Percentiles rank a stretch among this genome's conserved stretches.
Conservation (phyloP, 345 rosid genomes). For the Atalantia buxifolia region DNA sequence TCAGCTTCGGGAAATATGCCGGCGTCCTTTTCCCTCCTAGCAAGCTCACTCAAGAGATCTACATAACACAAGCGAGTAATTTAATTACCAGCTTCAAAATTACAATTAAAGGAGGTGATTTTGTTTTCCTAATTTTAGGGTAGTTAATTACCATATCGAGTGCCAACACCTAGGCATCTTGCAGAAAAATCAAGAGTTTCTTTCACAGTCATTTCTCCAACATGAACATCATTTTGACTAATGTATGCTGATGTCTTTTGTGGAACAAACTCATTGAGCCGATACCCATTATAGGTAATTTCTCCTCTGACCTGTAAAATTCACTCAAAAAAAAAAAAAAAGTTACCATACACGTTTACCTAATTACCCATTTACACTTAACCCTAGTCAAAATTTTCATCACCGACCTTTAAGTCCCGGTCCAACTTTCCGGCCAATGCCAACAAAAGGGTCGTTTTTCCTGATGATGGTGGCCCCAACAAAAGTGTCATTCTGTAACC, state of each 20-base stretch:
- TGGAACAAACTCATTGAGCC: constrained; percentile 65
- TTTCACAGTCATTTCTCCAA: constrained; percentile 85
- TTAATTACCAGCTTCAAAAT: neutral
- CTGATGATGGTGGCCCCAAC: constrained; percentile 90
- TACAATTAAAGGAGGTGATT: neutral
- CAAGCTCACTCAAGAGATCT: constrained; percentile 78
- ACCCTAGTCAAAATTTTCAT: neutral
- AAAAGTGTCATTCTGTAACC: constrained; percentile 62
- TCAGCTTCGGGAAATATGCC: constrained; percentile 83
- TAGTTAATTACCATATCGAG: constrained; percentile 62
- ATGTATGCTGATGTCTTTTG: constrained; percentile 89
- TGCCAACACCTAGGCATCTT: constrained; percentile 89
- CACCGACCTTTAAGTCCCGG: constrained; percentile 49
- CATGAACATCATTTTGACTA: constrained; percentile 90
- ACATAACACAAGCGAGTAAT: neutral
- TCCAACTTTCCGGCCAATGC: constrained; percentile 85
- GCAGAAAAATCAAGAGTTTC: constrained; percentile 96
- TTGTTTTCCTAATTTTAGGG: neutral
- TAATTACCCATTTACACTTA: neutral
- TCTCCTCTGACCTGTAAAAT: constrained; percentile 58
- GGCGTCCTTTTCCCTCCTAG: constrained; percentile 71
- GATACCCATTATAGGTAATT: constrained; percentile 68
- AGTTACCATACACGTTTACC: neutral
- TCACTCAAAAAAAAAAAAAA: neutral
- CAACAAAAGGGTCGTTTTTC: constrained; percentile 75